phyloP scores from a whole-genome alignment of 805 yeast species.

The Candida anglica region DNA sequence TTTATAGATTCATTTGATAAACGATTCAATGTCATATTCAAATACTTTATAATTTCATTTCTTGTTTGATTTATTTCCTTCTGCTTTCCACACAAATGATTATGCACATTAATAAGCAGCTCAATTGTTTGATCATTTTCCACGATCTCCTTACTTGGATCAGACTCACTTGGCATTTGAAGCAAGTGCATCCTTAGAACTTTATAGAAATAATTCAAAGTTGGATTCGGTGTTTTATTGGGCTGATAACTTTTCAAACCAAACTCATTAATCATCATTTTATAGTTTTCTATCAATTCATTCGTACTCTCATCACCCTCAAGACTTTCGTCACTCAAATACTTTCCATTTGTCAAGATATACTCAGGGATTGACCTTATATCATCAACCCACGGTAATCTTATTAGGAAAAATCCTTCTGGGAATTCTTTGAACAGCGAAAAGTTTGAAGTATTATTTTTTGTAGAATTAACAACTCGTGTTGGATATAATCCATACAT shows the following conservation, averaged over 20 bases:
- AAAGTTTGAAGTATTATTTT: not conserved
- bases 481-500: slow-evolving; percentile 62
- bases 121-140: slow-evolving; percentile 18
- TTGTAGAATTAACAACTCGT: slow-evolving; percentile 15
- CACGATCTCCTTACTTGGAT: slow-evolving; percentile 11
- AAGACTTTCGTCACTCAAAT: slow-evolving; percentile 19
- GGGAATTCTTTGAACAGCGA: slow-evolving; percentile 33
- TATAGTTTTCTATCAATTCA: slow-evolving; percentile 17
- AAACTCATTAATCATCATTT: slow-evolving; percentile 32
- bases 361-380: slow-evolving; percentile 59
- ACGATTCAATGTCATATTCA: slow-evolving; percentile 1
- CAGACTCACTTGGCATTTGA: slow-evolving; percentile 33
- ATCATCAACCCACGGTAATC: slow-evolving; percentile 74
- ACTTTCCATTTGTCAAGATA: slow-evolving; percentile 14
- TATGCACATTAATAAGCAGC: slow-evolving; percentile 11
- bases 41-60: not conserved
- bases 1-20: slow-evolving; percentile 1
- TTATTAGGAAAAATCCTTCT: slow-evolving; percentile 68
- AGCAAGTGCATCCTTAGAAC: slow-evolving; percentile 61
- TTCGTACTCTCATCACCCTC: slow-evolving; percentile 10
- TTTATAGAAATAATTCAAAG: slow-evolving; percentile 62
- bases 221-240: slow-evolving; percentile 57
- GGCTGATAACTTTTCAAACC: slow-evolving; percentile 52
- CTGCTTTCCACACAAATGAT: not conserved
- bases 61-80: not conserved